A percentile compares a stretch with the other conserved stretches of the same genome.
Evolutionary conservation across 2,329 filamentous ascomycete species (phyloP).

Genomic region (Apiospora marii): DNA sequence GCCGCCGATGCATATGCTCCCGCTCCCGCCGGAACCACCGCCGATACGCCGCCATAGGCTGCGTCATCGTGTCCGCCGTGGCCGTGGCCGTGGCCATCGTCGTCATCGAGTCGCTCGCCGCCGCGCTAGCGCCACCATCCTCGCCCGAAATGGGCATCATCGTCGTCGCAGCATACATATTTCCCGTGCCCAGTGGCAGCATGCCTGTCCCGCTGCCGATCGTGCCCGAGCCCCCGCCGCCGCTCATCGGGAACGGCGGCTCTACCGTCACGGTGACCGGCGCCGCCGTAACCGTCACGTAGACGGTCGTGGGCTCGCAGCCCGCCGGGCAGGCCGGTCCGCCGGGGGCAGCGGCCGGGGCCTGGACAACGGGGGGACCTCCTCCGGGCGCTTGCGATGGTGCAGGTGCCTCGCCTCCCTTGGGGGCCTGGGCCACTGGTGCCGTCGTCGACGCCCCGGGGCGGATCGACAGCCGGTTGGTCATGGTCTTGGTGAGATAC

Average conservation of each 20-base stretch:
- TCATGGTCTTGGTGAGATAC: neutral
- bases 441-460: neutral
- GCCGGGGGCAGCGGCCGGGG: neutral
- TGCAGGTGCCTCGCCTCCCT: neutral
- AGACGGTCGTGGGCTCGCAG: constrained; percentile 38
- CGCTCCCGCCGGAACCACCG: constrained; percentile 36
- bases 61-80: neutral
- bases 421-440: neutral
- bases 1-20: constrained; percentile 25
- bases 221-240: constrained; percentile 19
- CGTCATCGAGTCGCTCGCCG: neutral
- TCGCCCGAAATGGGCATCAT: constrained; percentile 24
- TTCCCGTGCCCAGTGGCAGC: neutral
- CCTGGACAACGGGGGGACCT: neutral
- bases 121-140: neutral
- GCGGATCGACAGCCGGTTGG: neutral
- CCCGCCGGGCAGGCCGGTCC: neutral
- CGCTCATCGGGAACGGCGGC: constrained; percentile 37
- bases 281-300: constrained; percentile 36
- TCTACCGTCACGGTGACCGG: constrained; percentile 35
- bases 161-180: constrained; percentile 29
- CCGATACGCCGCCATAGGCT: constrained; percentile 27
- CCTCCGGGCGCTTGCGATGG: neutral
- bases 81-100: constrained; percentile 27
- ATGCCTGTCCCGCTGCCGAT: neutral